Evolutionary conservation across 306 rosid genomes (phyloP), one percentile per base, ranked within the genome.

Genomic region (Rubus idaeus): DNA sequence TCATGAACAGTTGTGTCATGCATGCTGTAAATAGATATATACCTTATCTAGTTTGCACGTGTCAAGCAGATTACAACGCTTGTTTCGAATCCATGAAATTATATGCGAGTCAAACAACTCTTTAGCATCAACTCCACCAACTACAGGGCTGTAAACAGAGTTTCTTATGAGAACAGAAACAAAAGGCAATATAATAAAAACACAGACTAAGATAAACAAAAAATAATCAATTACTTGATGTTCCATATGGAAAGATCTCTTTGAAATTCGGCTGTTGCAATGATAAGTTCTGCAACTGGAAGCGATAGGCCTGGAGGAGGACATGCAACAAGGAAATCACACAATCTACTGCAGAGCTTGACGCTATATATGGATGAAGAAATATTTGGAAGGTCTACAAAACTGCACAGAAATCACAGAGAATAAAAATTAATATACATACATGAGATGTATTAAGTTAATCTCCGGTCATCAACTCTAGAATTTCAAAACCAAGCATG

Each of bases 11-110:
- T n/a, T 58, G 37, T n/a, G n/a, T n/a, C n/a, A n/a, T n/a, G n/a
- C 65, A 30, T 35, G 42, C 40, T 63, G 17, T 65, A 50, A 6
- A 17, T 35, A 76, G n/a, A 67, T 3, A 50, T 21, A 9, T 78
- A 81, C 86, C 82, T 82, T 76, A 13, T 78, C 81, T 51, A 65
- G 81, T 73, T 85, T 78, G 86, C 86, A 85, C 50, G 13, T 60
- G n/a, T 76, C 79, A 42, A 85, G 88, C 77, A 82, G 68, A 53
- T 55, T 41, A 30, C 17, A 40, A 20, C 49, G 79, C 65, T 72
- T 82, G 49, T 79, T 83, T 62, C 61, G 79, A 61, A 82, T 82
- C 88, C 88, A 85, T 16, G 3, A 46, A 50, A 18, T 39, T 58
- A 82, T 85, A 74, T 82, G 69, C 2, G 30, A 11, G 68, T 78